phyloP scores from a whole-genome alignment of 345 rosid genomes.

The Acer campestre region DNA sequence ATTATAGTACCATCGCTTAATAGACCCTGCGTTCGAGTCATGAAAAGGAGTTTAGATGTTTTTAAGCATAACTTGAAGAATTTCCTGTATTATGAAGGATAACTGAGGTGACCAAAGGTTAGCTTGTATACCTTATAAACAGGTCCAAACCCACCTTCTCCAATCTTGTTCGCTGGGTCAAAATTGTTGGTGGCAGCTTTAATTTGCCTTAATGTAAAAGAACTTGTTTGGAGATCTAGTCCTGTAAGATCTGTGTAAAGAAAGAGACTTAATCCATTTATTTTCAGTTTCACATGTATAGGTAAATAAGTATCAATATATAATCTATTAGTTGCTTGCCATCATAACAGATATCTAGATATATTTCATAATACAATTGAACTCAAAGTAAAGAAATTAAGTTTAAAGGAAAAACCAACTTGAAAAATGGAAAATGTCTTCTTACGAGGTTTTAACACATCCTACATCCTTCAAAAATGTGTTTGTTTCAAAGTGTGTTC shows the following conservation, averaged over 20 bases:
- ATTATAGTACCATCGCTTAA: constrained; percentile 21
- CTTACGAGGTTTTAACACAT: neutral
- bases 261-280: neutral
- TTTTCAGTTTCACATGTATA: neutral
- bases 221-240: constrained; percentile 20
- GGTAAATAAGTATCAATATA: neutral
- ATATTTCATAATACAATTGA: neutral
- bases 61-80: neutral
- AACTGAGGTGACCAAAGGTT: neutral
- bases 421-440: neutral
- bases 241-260: constrained; percentile 1
- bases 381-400: neutral
- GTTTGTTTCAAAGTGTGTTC: neutral
- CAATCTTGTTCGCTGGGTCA: constrained; percentile 25
- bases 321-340: neutral
- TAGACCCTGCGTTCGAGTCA: constrained; percentile 23
- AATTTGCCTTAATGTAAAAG: constrained; percentile 24
- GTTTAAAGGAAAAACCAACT: no score
- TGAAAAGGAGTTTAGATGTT: neutral
- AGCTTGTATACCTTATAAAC: constrained; percentile 26
- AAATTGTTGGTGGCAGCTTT: constrained; percentile 31
- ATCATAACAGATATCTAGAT: neutral
- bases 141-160: constrained; percentile 37
- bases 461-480: neutral
- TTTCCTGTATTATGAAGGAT: neutral